Evolutionary conservation across 208 protist species (phyloP), one percentile per base, ranked within the genome.

Genomic region (Crithidia expoeki): DNA sequence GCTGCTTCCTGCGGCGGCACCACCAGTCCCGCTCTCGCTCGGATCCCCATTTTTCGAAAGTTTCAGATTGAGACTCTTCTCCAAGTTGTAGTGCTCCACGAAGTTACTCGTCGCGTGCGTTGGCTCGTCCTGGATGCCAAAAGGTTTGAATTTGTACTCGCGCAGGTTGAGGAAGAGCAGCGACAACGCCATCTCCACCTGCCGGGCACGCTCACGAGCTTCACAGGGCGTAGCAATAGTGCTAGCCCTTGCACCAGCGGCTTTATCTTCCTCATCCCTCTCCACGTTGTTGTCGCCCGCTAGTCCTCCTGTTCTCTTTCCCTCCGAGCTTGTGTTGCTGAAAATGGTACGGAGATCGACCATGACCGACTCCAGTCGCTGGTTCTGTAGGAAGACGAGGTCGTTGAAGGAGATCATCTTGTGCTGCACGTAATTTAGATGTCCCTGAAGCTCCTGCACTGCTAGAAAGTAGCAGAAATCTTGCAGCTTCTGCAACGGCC

Each of bases 391-490:
- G 38, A 94, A 95, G 33, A 94, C 83, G 19, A 94, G 75, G 62
- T 96, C 92, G 65, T 93, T 88, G 52, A 87, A 86, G 27, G 89
- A 89, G 44, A 96, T 90, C 51, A 84, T 70, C 47, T 90, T 92
- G 68, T 94, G 81, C 58, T 92, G 88, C 11, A 93, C 87, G 73
- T 94, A 96, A 73, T 93, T 96, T 9, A 94, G 69, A 62, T 96
- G 89, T 0, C 84, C 83, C 68, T 94, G 92, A 14, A 96, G 70
- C 66, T 96, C 92, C 75, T 96, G 89, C 27, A 96, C 72, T 0
- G 92, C 92, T 12, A 96, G 72, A 44, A 91, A 81, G 62, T 93
- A 96, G 69, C 87, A 94, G 68, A 93, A 94, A 63, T 94, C 85
- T 68, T 88, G 80, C 56, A 96, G 68, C 59, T 93, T 94, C 42